Percentiles rank a stretch among this genome's conserved stretches.
phyloP scores from a whole-genome alignment of 169 alveolate species.

The Plasmodium sp. region DNA sequence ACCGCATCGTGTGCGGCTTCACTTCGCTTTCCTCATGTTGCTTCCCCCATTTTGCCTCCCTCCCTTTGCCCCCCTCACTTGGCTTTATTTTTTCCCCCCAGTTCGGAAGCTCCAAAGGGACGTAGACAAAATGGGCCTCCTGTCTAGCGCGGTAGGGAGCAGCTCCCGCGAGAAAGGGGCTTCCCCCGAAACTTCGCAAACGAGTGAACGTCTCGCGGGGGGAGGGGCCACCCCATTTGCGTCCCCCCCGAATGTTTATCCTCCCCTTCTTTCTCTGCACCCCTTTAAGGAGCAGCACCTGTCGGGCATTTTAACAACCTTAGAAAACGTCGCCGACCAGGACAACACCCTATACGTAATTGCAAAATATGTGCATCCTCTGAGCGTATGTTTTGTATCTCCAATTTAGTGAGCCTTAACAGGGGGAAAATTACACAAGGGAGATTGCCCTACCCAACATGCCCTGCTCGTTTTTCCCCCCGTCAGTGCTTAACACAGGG shows the following conservation, averaged over 20 bases:
- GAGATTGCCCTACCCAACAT: not conserved
- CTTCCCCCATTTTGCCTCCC: not conserved
- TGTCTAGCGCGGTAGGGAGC: slow-evolving; percentile 31
- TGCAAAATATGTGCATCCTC: not conserved
- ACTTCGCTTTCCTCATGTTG: not conserved
- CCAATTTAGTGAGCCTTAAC: not conserved
- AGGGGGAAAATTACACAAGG: not conserved
- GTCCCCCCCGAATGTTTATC: not conserved
- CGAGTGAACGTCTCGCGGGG: not conserved
- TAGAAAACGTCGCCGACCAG: slow-evolving; percentile 6
- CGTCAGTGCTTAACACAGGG: slow-evolving; percentile 4
- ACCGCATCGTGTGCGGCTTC: not conserved
- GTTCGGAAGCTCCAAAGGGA: slow-evolving; percentile 16
- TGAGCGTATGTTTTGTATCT: not conserved
- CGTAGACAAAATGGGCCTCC: slow-evolving; percentile 23
- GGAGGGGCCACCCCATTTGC: not conserved
- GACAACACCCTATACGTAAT: slow-evolving; percentile 37
- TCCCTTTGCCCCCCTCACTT: not conserved
- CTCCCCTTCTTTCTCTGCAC: not conserved
- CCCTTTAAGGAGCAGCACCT: slow-evolving; percentile 32
- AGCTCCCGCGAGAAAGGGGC: not conserved
- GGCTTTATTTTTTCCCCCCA: not conserved
- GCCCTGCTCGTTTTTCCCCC: not conserved
- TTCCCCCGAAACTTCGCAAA: not conserved
- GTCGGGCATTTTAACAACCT: slow-evolving; percentile 2